Evolutionary conservation across 1,139 yeast genomes (phyloP).

Genomic region (Suhomyces ambrosiae): DNA sequence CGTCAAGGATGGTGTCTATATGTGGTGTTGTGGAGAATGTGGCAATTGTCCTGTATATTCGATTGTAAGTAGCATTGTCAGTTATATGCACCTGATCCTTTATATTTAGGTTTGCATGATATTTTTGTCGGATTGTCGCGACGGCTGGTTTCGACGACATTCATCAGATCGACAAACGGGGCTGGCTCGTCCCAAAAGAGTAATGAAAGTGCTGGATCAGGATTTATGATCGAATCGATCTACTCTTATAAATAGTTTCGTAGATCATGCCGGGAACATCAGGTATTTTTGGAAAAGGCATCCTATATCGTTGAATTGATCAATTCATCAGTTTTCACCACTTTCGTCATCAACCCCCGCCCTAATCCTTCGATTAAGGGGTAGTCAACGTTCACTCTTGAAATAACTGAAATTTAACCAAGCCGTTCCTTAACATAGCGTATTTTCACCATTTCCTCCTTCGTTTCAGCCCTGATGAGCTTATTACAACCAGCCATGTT

Average conservation of each 20-base stretch:
- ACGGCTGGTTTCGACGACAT: constrained; percentile 11
- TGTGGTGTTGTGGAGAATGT: too few species aligned
- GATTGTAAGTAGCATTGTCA: too few species aligned
- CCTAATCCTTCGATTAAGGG: background rate
- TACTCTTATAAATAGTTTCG: constrained; percentile 12
- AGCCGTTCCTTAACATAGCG: background rate
- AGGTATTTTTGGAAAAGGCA: constrained; percentile 1
- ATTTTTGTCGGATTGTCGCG: constrained; percentile 6
- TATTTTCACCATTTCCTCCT: background rate
- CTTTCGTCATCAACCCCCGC: background rate
- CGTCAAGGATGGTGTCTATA: too few species aligned
- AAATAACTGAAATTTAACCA: background rate
- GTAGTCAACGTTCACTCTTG: background rate
- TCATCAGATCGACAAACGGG: constrained; percentile 11
- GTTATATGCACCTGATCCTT: too few species aligned
- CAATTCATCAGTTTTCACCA: background rate
- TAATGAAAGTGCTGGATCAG: constrained; percentile 16
- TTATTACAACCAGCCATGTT: constrained; percentile 28
- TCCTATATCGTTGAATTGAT: background rate
- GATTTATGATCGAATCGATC: constrained; percentile 6
- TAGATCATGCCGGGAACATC: too few species aligned
- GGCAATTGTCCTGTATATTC: too few species aligned
- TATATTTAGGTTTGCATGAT: background rate
- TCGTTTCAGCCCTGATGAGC: constrained; percentile 15
- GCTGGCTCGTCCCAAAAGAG: constrained; percentile 15